Conservation (phyloP, 495 filamentous ascomycete genomes). For the Annulohypoxylon moriforme region DNA sequence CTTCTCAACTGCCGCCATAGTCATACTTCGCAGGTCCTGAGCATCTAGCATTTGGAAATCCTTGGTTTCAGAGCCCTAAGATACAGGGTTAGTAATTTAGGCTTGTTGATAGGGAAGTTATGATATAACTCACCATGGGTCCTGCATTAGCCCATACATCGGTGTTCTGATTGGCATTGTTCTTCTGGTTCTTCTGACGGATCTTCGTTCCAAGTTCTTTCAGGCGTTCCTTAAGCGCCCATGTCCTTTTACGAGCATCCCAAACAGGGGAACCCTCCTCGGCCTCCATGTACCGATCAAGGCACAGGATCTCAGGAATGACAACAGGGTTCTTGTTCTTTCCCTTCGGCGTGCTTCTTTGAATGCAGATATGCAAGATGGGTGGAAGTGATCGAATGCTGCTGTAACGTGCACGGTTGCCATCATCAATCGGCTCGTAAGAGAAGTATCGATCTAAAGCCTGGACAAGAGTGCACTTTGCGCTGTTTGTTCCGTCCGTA, state of each 20-base stretch:
- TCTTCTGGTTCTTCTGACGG: slow-evolving; percentile 8
- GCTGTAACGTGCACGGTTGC: slow-evolving; percentile 73
- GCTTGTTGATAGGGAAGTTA: background rate
- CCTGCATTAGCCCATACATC: background rate
- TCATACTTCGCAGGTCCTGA: slow-evolving; percentile 6
- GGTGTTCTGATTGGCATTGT: background rate
- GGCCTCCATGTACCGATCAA: slow-evolving; percentile 88
- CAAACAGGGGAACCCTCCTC: slow-evolving; percentile 67
- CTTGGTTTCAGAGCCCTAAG: background rate
- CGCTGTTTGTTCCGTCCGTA: slow-evolving; percentile 41
- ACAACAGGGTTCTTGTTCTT: slow-evolving; percentile 84
- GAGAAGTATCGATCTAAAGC: slow-evolving; percentile 88
- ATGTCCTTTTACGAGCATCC: slow-evolving; percentile 71
- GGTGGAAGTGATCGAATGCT: slow-evolving; percentile 83
- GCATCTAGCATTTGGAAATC: slow-evolving; percentile 8
- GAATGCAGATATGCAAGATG: slow-evolving; percentile 87
- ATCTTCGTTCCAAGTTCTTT: slow-evolving; percentile 58
- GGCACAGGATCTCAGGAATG: slow-evolving; percentile 79
- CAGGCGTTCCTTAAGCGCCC: slow-evolving; percentile 78
- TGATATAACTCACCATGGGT: background rate
- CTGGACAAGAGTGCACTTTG: slow-evolving; percentile 74
- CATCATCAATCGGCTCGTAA: slow-evolving; percentile 74
- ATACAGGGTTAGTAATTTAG: background rate
- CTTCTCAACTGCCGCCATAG: slow-evolving; percentile 1
- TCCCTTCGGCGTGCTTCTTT: slow-evolving; percentile 73